Evolutionary conservation across 495 filamentous ascomycete species (phyloP).

Genomic region (Aspergillus ostianus): DNA sequence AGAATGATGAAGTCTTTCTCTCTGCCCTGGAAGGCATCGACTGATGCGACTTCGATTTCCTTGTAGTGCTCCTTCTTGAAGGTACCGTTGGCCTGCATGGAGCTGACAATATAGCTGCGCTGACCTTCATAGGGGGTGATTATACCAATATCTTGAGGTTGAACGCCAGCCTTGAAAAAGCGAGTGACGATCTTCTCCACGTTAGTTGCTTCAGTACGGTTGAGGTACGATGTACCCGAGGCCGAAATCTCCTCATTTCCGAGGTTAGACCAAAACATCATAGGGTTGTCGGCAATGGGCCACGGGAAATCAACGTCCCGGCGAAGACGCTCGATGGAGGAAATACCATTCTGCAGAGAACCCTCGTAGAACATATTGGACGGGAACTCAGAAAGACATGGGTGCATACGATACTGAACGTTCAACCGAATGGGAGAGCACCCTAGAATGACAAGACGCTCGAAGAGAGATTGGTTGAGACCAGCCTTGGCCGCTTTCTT

Average conservation of each 20-base stretch:
- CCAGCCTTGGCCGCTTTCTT: slow-evolving; percentile 99
- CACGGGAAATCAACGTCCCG: slow-evolving; percentile 98
- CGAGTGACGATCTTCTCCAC: slow-evolving; percentile 98
- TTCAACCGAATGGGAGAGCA: slow-evolving; percentile 91
- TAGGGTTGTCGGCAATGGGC: slow-evolving; percentile 89
- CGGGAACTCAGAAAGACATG: slow-evolving; percentile 94
- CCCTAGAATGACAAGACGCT: slow-evolving; percentile 91
- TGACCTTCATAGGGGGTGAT: slow-evolving; percentile 99
- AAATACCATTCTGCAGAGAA: slow-evolving; percentile 94
- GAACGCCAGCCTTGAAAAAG: slow-evolving; percentile 99
- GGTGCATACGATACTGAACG: slow-evolving; percentile 99
- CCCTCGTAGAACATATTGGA: slow-evolving; percentile 99
- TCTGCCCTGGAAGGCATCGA: slow-evolving; percentile 97
- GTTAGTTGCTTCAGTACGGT: slow-evolving; percentile 93
- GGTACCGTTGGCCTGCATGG: slow-evolving; percentile 95
- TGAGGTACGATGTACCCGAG: slow-evolving; percentile 96
- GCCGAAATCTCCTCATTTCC: slow-evolving; percentile 98
- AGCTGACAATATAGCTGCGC: slow-evolving; percentile 96
- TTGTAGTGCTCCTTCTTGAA: slow-evolving; percentile 99
- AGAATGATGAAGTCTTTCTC: slow-evolving; percentile 99
- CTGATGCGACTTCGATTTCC: slow-evolving; percentile 97
- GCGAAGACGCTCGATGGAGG: slow-evolving; percentile 80
- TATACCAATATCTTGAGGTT: slow-evolving; percentile 88
- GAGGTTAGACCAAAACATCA: slow-evolving; percentile 99
- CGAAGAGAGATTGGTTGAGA: slow-evolving; percentile 95